Conservation (phyloP, 2,329 filamentous ascomycete genomes). For the Metarhizium robertsii region DNA sequence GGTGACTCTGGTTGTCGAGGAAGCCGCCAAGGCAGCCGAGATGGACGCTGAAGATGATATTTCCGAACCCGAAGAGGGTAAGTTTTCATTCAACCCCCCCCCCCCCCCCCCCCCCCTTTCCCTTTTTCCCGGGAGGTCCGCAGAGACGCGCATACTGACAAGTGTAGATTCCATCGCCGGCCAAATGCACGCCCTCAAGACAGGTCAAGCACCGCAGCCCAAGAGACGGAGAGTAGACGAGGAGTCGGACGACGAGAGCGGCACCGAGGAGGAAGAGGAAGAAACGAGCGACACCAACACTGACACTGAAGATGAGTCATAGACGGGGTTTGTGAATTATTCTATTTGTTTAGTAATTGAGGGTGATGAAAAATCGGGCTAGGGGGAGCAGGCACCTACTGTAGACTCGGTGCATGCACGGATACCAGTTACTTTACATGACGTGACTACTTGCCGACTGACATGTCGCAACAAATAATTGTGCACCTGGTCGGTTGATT, state of each 20-base stretch:
- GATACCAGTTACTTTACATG: too few species aligned
- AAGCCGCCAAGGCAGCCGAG: slow-evolving; percentile 73
- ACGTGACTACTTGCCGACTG: too few species aligned
- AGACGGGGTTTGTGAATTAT: slow-evolving; percentile 4
- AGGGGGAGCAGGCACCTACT: too few species aligned
- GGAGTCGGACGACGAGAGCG: slow-evolving; percentile 72
- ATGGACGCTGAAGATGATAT: slow-evolving; percentile 88
- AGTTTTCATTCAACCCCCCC: slow-evolving; percentile 21
- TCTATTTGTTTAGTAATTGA: not conserved
- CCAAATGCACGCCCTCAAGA: slow-evolving; percentile 82
- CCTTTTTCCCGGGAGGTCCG: not conserved
- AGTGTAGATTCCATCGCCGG: slow-evolving; percentile 75
- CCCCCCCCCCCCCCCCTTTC: too few species aligned
- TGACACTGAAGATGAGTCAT: slow-evolving; percentile 55
- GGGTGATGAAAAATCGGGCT: not conserved
- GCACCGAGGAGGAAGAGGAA: slow-evolving; percentile 58
- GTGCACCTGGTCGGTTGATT: too few species aligned
- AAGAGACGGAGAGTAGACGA: slow-evolving; percentile 41
- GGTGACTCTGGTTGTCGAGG: slow-evolving; percentile 80
- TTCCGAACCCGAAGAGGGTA: slow-evolving; percentile 95
- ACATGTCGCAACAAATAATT: too few species aligned
- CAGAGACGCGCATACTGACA: not conserved
- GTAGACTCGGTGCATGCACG: too few species aligned
- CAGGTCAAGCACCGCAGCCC: slow-evolving; percentile 49
- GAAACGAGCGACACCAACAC: slow-evolving; percentile 62